These are phyloP conservation scores for Sutorius eximius DNA, from an alignment of 1,284 basidiomycete species.

Conservation along the genomic window DNA sequence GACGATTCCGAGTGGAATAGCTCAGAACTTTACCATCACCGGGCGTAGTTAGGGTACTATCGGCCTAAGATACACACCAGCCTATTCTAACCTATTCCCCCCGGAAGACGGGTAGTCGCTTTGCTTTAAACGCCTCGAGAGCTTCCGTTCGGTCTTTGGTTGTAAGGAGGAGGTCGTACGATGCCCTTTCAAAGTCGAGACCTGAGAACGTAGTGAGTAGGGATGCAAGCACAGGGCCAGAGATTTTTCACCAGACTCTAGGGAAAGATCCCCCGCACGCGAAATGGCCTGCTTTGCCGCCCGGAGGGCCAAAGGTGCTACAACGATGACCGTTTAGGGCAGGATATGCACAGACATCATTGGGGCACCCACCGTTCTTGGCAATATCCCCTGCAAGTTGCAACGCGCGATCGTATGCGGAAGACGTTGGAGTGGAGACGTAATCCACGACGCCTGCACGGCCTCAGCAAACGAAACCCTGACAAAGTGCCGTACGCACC, in stretches of 20 bases:
- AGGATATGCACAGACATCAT: neutral
- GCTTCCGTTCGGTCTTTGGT: conserved; percentile 85
- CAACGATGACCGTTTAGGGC: neutral
- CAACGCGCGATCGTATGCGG: conserved; percentile 67
- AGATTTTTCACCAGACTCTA: conserved; percentile 62
- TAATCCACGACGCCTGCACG: conserved; percentile 76
- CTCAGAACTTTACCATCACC: conserved; percentile 50
- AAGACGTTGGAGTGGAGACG: conserved; percentile 57
- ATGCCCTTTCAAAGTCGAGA: conserved; percentile 84
- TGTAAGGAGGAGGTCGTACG: conserved; percentile 82
- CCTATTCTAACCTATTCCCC: conserved; percentile 58
- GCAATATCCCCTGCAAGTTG: conserved; percentile 65
- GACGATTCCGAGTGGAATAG: conserved; percentile 52
- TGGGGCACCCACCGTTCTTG: conserved; percentile 57
- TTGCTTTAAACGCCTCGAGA: conserved; percentile 86
- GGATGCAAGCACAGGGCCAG: neutral
- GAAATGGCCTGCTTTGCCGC: conserved; percentile 91
- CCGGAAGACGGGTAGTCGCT: conserved; percentile 78
- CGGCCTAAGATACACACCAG: neutral
- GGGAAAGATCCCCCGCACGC: conserved; percentile 70
- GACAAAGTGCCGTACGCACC: conserved; percentile 48
- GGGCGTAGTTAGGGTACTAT: conserved; percentile 30
- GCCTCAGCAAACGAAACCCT: conserved; percentile 4
- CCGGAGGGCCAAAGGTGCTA: conserved; percentile 85
- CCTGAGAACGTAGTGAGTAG: conserved; percentile 42